Conservation (phyloP, 2,329 filamentous ascomycete species). For the Ophiostoma australiae region DNA sequence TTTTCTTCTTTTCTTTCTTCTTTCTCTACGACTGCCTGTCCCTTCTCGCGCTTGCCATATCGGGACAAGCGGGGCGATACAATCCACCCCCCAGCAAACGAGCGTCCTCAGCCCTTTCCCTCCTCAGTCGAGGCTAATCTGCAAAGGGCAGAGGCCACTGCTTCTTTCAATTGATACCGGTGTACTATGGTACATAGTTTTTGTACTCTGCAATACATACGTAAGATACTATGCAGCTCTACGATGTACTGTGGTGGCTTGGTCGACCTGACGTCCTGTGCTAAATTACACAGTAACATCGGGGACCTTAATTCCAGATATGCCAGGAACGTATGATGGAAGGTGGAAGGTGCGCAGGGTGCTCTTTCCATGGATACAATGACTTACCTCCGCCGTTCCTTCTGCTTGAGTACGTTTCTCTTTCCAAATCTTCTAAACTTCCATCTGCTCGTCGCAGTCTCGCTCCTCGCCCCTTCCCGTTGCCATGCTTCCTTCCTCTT, state of each 20-base stretch:
- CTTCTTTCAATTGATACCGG: neutral
- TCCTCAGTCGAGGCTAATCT: neutral
- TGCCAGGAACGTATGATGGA: neutral
- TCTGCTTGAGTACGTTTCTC: neutral
- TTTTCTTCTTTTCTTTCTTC: neutral
- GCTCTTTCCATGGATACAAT: neutral
- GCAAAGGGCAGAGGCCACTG: neutral
- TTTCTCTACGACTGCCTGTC: neutral
- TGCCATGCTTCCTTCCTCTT: neutral
- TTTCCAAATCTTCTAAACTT: neutral
- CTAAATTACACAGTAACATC: neutral
- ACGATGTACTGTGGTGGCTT: neutral
- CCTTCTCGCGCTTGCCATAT: slow-evolving; percentile 14
- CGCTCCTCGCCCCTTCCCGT: neutral
- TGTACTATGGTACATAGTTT: too few species aligned
- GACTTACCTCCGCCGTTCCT: neutral
- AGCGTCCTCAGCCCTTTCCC: neutral
- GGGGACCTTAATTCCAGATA: neutral
- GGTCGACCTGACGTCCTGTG: neutral
- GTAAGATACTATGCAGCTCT: neutral
- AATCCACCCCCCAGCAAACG: neutral
- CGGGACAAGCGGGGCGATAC: slow-evolving; percentile 4
- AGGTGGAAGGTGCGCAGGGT: neutral
- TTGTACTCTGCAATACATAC: too few species aligned
- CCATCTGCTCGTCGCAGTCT: neutral